Evolutionary conservation across 306 rosid species (phyloP).

Genomic region (Cucurbita argyrosperma): DNA sequence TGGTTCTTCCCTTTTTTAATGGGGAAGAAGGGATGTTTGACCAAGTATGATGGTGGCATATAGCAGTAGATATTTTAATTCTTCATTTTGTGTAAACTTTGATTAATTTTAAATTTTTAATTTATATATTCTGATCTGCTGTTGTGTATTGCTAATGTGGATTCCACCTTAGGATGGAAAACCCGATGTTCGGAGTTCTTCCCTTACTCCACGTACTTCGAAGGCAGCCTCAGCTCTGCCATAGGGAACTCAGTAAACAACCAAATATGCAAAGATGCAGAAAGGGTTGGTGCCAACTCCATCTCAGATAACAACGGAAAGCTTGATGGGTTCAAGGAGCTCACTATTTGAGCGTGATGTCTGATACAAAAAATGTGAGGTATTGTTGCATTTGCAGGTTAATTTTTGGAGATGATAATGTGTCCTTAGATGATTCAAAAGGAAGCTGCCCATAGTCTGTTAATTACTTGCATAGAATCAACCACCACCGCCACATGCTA

Average conservation of each 20-base stretch:
- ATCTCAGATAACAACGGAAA: conserved; percentile 56
- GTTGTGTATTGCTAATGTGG: background rate
- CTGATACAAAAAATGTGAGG: background rate
- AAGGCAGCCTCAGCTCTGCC: conserved; percentile 62
- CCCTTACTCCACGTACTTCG: conserved; percentile 66
- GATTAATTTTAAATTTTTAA: background rate
- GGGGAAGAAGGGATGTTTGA: background rate
- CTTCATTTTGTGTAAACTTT: background rate
- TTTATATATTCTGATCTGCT: background rate
- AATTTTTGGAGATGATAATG: background rate
- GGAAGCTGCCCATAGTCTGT: background rate
- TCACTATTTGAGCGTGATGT: conserved; percentile 27
- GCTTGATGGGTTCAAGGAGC: conserved; percentile 47
- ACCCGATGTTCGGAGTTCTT: conserved; percentile 57
- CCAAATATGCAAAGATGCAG: conserved; percentile 31
- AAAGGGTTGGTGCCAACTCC: conserved; percentile 38
- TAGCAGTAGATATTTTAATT: background rate
- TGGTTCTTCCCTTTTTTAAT: background rate
- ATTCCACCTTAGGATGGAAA: conserved; percentile 69
- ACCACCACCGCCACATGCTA: background rate
- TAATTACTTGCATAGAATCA: conserved; percentile 1
- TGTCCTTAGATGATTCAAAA: background rate
- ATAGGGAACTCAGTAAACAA: conserved; percentile 39
- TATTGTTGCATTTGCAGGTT: background rate
- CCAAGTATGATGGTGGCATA: background rate